Percentiles rank a stretch among this genome's conserved stretches.
Conservation (phyloP, 2,329 filamentous ascomycete species). For the Triangularia setosa region DNA sequence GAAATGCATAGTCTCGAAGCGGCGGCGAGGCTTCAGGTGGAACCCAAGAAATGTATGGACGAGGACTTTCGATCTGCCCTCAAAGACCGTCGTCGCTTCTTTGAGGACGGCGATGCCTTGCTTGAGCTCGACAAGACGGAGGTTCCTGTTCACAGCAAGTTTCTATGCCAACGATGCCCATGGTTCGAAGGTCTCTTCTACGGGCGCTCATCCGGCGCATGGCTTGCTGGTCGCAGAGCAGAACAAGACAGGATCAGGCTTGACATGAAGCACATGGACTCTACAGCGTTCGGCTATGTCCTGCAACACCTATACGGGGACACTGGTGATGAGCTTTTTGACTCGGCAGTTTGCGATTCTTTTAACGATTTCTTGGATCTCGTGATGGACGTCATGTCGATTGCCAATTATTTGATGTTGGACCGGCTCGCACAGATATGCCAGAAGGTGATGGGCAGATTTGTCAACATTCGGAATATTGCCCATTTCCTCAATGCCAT, state of each 20-base stretch:
- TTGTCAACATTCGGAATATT: constrained; percentile 83
- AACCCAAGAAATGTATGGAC: constrained; percentile 60
- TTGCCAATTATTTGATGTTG: constrained; percentile 93
- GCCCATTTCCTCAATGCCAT: constrained; percentile 81
- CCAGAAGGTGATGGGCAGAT: constrained; percentile 76
- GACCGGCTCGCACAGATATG: constrained; percentile 87
- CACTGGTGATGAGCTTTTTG: constrained; percentile 73
- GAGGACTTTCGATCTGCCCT: constrained; percentile 68
- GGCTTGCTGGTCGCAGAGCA: constrained; percentile 70
- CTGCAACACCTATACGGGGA: constrained; percentile 82
- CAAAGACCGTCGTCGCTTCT: constrained; percentile 62
- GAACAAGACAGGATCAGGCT: constrained; percentile 54
- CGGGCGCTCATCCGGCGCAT: constrained; percentile 79
- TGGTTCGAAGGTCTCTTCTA: constrained; percentile 91
- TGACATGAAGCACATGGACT: constrained; percentile 77
- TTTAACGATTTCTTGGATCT: constrained; percentile 83
- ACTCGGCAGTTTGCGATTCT: constrained; percentile 65
- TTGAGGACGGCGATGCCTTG: constrained; percentile 73
- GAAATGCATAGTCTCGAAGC: constrained; percentile 69
- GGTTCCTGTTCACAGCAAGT: constrained; percentile 68
- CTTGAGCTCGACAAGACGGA: constrained; percentile 75
- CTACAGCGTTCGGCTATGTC: constrained; percentile 71
- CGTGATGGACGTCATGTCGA: constrained; percentile 84
- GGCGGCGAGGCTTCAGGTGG: constrained; percentile 70
- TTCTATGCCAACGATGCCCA: constrained; percentile 79